These are phyloP conservation scores for Phytophthora pisi DNA, from an alignment of 352 stramenopile genomes.

Conservation along the genomic window DNA sequence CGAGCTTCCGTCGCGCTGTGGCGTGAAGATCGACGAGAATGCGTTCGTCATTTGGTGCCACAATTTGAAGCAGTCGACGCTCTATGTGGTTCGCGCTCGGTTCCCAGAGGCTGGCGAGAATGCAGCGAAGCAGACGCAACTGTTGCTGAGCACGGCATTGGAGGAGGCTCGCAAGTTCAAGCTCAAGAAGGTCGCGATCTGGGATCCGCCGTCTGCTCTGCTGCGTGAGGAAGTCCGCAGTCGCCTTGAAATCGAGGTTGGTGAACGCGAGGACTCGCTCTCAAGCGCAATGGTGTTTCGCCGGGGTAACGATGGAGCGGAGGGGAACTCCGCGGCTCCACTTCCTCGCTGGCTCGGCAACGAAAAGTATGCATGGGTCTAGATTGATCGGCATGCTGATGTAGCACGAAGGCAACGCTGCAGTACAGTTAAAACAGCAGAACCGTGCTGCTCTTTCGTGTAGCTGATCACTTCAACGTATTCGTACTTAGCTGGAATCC, in stretches of 20 bases:
- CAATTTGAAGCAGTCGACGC: constrained; percentile 62
- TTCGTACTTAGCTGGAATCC: constrained; percentile 9
- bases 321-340: background rate
- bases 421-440: background rate
- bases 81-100: constrained; percentile 57
- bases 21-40: constrained; percentile 41
- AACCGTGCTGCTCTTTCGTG: background rate
- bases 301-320: background rate
- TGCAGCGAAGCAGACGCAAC: constrained; percentile 10
- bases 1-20: constrained; percentile 46
- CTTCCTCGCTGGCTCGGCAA: constrained; percentile 46
- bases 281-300: constrained; percentile 64
- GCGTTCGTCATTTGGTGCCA: constrained; percentile 72
- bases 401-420: background rate
- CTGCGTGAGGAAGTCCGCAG: constrained; percentile 21
- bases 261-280: constrained; percentile 54
- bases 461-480: background rate
- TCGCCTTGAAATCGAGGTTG: constrained; percentile 40
- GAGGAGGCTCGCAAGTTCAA: constrained; percentile 49
- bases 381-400: background rate
- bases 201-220: constrained; percentile 37
- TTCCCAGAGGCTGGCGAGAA: constrained; percentile 28
- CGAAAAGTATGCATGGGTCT: constrained; percentile 62
- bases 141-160: constrained; percentile 43
- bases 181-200: constrained; percentile 50